These are phyloP conservation scores for Ceratobasidium papillatum DNA, from an alignment of 1,284 basidiomycete species.

Conservation along the genomic window DNA sequence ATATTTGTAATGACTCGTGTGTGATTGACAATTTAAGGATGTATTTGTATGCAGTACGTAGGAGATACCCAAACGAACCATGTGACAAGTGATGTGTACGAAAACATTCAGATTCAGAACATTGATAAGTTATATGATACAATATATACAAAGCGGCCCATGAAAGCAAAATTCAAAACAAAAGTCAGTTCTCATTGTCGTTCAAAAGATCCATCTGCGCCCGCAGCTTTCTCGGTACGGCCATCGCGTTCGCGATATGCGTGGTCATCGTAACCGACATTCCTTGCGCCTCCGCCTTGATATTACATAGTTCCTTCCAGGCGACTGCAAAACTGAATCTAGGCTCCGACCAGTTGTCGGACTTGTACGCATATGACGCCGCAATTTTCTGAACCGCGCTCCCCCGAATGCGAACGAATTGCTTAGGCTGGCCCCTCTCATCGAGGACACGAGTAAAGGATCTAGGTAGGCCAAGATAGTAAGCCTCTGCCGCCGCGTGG, in stretches of 20 bases:
- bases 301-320: slow-evolving; percentile 33
- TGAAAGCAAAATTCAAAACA: neutral
- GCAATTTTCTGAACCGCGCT: neutral
- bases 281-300: slow-evolving; percentile 15
- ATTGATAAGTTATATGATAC: slow-evolving; percentile 1
- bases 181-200: neutral
- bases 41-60: slow-evolving; percentile 20
- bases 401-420: slow-evolving; percentile 1
- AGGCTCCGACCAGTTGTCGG: neutral
- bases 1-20: neutral
- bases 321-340: slow-evolving; percentile 31
- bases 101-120: neutral
- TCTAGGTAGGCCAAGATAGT: slow-evolving; percentile 8
- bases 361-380: slow-evolving; percentile 34
- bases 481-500: slow-evolving; percentile 26
- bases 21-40: neutral
- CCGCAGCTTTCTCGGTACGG: slow-evolving; percentile 3
- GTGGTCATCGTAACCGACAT: neutral
- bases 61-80: slow-evolving; percentile 2
- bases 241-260: neutral
- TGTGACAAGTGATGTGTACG: neutral
- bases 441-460: no score
- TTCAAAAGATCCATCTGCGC: slow-evolving; percentile 17
- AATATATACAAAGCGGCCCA: neutral
- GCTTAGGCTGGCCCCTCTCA: no score